Base-by-base conservation (phyloP, 495 filamentous ascomycete species). In the Xylaria nigripes region DNA sequence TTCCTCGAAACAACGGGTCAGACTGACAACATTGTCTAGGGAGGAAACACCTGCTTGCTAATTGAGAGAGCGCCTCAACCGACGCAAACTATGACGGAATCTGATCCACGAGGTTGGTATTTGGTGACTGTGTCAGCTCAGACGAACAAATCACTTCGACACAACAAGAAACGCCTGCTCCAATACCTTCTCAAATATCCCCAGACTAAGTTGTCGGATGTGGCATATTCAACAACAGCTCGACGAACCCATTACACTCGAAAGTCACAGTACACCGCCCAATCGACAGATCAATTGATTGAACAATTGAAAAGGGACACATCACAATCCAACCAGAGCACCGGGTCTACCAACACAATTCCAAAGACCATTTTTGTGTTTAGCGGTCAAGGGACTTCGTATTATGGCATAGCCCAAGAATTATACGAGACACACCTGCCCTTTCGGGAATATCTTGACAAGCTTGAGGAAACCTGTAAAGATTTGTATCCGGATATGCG, bases 141-240 rank as follows among this genome's bases (percentile, higher is more conserved):
- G 47, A 69, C 57, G 1, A 64, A 58, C 25, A 50, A 52, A 22
- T 58, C 72, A 0, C 48, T 76, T 36, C 51, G 64, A 12, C 52
- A 59, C 6, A 74, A 76, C 27, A 48, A 51, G 15, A 50, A 63
- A 42, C 55, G 56, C 8, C 57, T 76, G 9, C 50, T 72, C 16
- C 51, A 55, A 7, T 79, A 73, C 48, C 48, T 84, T 6, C 61
- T 72, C 8, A 30, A 64, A 7, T 66, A 71, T 41, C 66, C 66
- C 6, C 60, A 70, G 0, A 64, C 65, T 10, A 44, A 61, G 4
- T 55, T 85, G 3, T 51, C 67, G 0, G 65, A 72, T 41, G 58
- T 88, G n/a, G 80, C 85, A 2, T 87, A 87, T 60, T 86, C 85
- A 2, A 82, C 83, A 0, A 87, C 84, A 15, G 84, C 84, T 36